A percentile compares a stretch with the other conserved stretches of the same genome.
Conservation (phyloP, 768 basidiomycete species). For the Tulasnella sp. region DNA sequence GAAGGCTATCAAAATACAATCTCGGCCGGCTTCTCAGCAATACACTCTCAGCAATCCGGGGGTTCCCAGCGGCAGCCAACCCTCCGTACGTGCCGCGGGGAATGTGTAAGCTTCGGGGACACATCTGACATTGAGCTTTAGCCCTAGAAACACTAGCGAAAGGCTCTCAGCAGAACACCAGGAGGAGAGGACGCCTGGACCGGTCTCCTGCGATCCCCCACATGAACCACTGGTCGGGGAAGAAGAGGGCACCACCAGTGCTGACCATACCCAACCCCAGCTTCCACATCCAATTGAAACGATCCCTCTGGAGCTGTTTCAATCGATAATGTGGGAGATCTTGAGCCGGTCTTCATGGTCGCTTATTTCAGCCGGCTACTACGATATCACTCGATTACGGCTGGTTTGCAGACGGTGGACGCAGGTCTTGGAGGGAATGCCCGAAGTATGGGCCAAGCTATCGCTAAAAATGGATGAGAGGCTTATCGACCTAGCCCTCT, state of each 20-base stretch:
- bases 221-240: too few species aligned
- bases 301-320: neutral
- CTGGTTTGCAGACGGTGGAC: neutral
- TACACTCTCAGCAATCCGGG: neutral
- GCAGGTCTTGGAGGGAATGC: neutral
- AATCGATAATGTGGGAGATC: neutral
- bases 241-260: too few species aligned
- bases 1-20: neutral
- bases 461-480: neutral
- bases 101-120: too few species aligned
- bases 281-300: neutral
- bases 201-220: too few species aligned
- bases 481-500: neutral
- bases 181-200: too few species aligned
- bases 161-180: too few species aligned
- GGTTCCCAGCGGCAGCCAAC: neutral
- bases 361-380: neutral
- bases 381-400: neutral
- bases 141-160: too few species aligned
- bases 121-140: too few species aligned
- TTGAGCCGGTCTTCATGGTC: neutral
- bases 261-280: neutral
- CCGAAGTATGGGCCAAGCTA: neutral
- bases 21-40: neutral
- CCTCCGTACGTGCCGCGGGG: too few species aligned